A percentile compares a stretch with the other conserved stretches of the same genome.
Evolutionary conservation across 2,329 filamentous ascomycete genomes (phyloP).

Genomic region (Alternaria sp.): DNA sequence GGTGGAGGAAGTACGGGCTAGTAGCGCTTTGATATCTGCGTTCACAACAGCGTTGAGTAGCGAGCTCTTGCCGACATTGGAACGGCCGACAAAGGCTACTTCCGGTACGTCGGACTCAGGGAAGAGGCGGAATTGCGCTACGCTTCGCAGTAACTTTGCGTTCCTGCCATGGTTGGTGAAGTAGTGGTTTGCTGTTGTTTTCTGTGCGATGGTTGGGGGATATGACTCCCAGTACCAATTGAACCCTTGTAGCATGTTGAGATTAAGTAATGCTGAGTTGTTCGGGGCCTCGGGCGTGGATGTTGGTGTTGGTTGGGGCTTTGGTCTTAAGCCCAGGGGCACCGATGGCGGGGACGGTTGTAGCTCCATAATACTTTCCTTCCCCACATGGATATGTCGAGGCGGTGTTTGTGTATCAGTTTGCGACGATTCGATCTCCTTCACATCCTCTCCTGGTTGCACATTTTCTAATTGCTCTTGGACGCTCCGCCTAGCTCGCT

Average conservation of each 20-base stretch:
- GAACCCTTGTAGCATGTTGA: slow-evolving; percentile 25
- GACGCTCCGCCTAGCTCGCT: slow-evolving; percentile 4
- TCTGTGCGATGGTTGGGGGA: slow-evolving; percentile 46
- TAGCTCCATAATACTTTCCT: background rate
- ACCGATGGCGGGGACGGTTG: slow-evolving; percentile 31
- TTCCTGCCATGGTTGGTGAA: slow-evolving; percentile 53
- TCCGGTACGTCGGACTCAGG: slow-evolving; percentile 65
- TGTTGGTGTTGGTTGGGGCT: background rate
- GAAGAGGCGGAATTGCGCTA: slow-evolving; percentile 67
- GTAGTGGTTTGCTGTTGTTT: slow-evolving; percentile 54
- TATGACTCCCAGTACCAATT: slow-evolving; percentile 50
- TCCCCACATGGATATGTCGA: no score
- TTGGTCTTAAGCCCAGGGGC: slow-evolving; percentile 8
- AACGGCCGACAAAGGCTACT: slow-evolving; percentile 72
- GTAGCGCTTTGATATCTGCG: slow-evolving; percentile 55
- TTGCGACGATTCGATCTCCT: background rate
- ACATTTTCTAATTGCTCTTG: background rate
- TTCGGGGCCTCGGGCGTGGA: slow-evolving; percentile 15
- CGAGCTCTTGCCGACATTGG: slow-evolving; percentile 74
- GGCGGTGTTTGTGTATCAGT: background rate
- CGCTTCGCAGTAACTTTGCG: slow-evolving; percentile 66
- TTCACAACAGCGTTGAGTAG: slow-evolving; percentile 68
- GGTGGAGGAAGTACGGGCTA: slow-evolving; percentile 62
- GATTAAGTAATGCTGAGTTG: background rate
- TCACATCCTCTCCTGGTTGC: background rate